Evolutionary conservation across 768 basidiomycete species (phyloP).

Genomic region (Agaricus blazei): DNA sequence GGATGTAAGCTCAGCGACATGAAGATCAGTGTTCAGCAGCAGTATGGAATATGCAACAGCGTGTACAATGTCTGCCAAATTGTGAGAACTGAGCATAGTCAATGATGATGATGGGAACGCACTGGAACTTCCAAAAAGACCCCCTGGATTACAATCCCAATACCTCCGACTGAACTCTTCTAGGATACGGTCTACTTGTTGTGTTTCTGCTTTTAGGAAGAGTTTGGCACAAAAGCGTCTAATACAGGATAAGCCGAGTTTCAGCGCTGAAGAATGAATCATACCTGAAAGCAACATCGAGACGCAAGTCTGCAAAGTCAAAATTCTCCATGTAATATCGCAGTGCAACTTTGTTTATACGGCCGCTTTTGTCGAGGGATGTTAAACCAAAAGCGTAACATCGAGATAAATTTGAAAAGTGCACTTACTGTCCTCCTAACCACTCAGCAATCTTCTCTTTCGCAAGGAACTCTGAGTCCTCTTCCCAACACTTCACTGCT

Average conservation of each 20-base stretch:
- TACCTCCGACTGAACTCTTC: constrained; percentile 88
- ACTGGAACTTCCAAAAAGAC: constrained; percentile 84
- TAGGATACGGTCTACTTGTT: constrained; percentile 95
- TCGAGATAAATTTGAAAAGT: not conserved
- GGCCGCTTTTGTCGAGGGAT: constrained; percentile 42
- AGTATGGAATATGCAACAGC: constrained; percentile 90
- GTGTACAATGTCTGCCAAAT: constrained; percentile 80
- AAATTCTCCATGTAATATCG: constrained; percentile 84
- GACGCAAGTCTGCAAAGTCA: constrained; percentile 75
- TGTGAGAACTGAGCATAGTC: constrained; percentile 4
- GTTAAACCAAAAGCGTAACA: not conserved
- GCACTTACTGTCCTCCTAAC: constrained; percentile 85
- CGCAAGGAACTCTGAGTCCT: constrained; percentile 78
- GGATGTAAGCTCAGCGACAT: constrained; percentile 83
- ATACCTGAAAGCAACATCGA: constrained; percentile 89
- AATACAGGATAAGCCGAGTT: constrained; percentile 4
- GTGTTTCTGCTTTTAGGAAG: constrained; percentile 92
- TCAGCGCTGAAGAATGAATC: constrained; percentile 9
- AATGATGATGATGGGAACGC: not conserved
- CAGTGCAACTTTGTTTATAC: constrained; percentile 70
- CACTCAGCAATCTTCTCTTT: constrained; percentile 96
- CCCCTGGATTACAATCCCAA: constrained; percentile 84
- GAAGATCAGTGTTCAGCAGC: constrained; percentile 94
- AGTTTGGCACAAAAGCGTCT: constrained; percentile 90
- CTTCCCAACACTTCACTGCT: constrained; percentile 77